A percentile compares a stretch with the other conserved stretches of the same genome.
phyloP scores from a whole-genome alignment of 2,329 filamentous ascomycete species.

The Penicillium sclerotigenum region DNA sequence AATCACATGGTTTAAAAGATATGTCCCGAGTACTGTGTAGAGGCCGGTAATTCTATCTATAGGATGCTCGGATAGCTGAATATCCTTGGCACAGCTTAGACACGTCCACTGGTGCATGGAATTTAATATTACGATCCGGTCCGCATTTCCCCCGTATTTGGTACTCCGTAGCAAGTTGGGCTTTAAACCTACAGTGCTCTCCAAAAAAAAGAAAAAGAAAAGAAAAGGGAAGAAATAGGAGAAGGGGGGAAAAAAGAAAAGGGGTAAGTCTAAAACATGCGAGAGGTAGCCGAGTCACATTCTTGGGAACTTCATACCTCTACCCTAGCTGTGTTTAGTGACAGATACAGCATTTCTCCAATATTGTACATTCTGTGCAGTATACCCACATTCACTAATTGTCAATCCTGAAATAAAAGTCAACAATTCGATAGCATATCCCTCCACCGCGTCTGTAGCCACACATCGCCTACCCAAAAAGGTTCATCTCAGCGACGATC shows the following conservation, averaged over 20 bases:
- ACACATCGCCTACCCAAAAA: background rate
- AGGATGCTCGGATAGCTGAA: background rate
- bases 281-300: conserved; percentile 8
- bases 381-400: background rate
- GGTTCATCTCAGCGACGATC: conserved; percentile 5
- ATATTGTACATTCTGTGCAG: background rate
- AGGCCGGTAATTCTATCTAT: background rate
- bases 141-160: conserved; percentile 7
- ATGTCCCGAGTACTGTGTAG: conserved; percentile 1
- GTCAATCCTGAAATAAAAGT: background rate
- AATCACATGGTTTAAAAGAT: conserved; percentile 1
- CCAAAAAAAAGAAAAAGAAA: background rate
- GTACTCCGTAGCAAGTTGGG: background rate
- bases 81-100: conserved; percentile 1
- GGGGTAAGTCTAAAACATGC: background rate
- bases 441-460: conserved; percentile 3
- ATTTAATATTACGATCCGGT: conserved; percentile 11
- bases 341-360: background rate
- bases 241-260: background rate
- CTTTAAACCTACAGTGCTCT: background rate
- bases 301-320: conserved; percentile 6
- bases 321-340: background rate
- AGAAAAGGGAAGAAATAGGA: background rate
- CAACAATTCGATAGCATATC: background rate
- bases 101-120: background rate